Evolutionary conservation across 306 rosid species (phyloP).

Genomic region (Trifolium dubium): DNA sequence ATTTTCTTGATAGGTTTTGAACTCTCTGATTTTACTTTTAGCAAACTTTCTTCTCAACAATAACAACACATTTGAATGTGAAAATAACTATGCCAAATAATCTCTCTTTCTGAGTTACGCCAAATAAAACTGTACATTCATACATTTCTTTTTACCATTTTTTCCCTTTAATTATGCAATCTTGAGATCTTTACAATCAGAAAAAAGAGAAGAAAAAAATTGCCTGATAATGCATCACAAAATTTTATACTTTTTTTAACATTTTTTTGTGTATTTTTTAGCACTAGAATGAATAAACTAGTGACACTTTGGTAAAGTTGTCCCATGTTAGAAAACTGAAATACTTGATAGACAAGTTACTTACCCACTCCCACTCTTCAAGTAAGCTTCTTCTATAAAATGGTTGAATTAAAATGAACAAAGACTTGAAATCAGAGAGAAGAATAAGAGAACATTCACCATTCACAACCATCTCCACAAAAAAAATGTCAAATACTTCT

Average conservation of each 20-base stretch:
- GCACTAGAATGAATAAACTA: neutral
- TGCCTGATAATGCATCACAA: neutral
- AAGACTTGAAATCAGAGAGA: constrained; percentile 30
- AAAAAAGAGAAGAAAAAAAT: too few relatives aligned
- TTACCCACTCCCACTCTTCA: constrained; percentile 35
- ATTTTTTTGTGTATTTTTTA: neutral
- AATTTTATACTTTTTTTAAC: neutral
- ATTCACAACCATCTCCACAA: neutral
- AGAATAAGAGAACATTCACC: constrained; percentile 17
- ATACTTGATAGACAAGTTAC: constrained; percentile 49
- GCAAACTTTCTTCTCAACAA: constrained; percentile 62
- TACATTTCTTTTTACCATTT: too few relatives aligned
- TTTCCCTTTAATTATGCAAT: neutral
- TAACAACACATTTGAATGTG: constrained; percentile 55
- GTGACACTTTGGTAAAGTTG: constrained; percentile 26
- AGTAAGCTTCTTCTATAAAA: constrained; percentile 34
- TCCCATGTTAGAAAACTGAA: constrained; percentile 35
- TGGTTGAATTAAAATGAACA: constrained; percentile 10
- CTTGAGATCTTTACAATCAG: neutral
- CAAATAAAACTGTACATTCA: too few relatives aligned
- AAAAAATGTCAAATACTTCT: constrained; percentile 49
- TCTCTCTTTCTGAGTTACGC: neutral
- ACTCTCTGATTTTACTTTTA: constrained; percentile 25
- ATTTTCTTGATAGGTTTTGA: constrained; percentile 84
- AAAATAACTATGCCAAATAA: constrained; percentile 2